Base-by-base conservation (phyloP, 768 basidiomycete species). In the Serendipita sp. region DNA sequence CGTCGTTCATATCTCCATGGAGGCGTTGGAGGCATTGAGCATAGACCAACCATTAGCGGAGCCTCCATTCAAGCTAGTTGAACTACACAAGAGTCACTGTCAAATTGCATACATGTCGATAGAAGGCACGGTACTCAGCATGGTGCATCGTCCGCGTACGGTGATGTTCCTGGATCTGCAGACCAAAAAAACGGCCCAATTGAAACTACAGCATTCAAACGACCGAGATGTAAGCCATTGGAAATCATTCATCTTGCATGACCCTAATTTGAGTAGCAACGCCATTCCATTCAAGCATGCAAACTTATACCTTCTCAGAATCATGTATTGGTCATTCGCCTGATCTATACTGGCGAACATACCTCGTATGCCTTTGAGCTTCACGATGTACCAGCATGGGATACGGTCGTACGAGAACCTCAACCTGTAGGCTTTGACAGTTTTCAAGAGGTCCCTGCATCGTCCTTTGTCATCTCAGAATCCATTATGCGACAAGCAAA, bases 271-370 rank as follows among this genome's bases (percentile, higher is more conserved):
- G n/a, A 28, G 5, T 31, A n/a, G 20, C 53, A 58, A 31, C 53
- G 53, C 13, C 53, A 58, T 31, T 58, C 53, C 4, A 24, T 58
- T 58, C 53, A 58, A 58, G 53, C 26, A 31, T 58, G 53, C 33
- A 58, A 58, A 58, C 53, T 58, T 11, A 28, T 58, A 24, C 53
- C 53, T 22, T 26, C 33, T 20, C 53, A 58, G 26, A 58, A 58
- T n/a, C 53, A 58, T 9, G 53, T 58, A 11, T 58, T 58, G 24
- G 30, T 58, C 30, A 58, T 58, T 11, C 53, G 53, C 9, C 33
- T 58, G 20, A 58, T 58, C 17, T 33, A 58, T 20, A 24, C 53
- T 11, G 53, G 31, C 24, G 53, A 58, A 24, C 53, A 34, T 33
- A 58, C 53, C 13, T 58, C 53, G 9, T 58, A 58, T 31, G 20